Conservation (phyloP, 768 basidiomycete genomes). For the Pulveroboletus ravenelii region DNA sequence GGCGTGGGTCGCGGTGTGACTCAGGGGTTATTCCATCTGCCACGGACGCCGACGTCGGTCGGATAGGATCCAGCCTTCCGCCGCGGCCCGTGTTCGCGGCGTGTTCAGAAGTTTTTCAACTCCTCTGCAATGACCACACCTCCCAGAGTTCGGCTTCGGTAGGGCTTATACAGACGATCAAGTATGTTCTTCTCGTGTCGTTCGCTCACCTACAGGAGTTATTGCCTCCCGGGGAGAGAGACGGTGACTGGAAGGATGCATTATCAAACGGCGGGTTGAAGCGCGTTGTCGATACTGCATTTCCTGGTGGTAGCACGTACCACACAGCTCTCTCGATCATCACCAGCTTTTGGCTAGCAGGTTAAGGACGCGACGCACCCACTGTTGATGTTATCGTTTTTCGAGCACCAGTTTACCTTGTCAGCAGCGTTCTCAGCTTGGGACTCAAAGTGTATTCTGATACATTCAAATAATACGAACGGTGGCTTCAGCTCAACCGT, state of each 20-base stretch:
- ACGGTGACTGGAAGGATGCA: conserved; percentile 32
- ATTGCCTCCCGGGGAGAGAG: conserved; percentile 24
- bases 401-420: not conserved
- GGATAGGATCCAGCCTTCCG: conserved; percentile 18
- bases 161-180: conserved; percentile 23
- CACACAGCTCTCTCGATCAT: conserved; percentile 22
- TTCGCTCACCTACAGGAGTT: conserved; percentile 35
- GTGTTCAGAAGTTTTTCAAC: conserved; percentile 27
- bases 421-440: not conserved
- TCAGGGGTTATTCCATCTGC: not conserved
- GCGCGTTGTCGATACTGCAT: conserved; percentile 24
- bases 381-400: not conserved
- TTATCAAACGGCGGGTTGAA: conserved; percentile 24
- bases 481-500: conserved; percentile 4
- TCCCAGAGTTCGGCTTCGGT: conserved; percentile 4
- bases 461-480: not conserved
- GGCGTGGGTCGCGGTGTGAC: conserved; percentile 18
- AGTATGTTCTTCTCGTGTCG: conserved; percentile 38
- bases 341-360: conserved; percentile 12
- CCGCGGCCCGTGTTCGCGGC: conserved; percentile 24
- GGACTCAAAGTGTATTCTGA: not conserved
- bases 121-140: conserved; percentile 14
- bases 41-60: conserved; percentile 8
- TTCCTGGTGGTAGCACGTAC: conserved; percentile 25
- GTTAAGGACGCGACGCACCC: not conserved